phyloP scores from a whole-genome alignment of 2,329 filamentous ascomycete genomes.

The Juglanconis sp. region DNA sequence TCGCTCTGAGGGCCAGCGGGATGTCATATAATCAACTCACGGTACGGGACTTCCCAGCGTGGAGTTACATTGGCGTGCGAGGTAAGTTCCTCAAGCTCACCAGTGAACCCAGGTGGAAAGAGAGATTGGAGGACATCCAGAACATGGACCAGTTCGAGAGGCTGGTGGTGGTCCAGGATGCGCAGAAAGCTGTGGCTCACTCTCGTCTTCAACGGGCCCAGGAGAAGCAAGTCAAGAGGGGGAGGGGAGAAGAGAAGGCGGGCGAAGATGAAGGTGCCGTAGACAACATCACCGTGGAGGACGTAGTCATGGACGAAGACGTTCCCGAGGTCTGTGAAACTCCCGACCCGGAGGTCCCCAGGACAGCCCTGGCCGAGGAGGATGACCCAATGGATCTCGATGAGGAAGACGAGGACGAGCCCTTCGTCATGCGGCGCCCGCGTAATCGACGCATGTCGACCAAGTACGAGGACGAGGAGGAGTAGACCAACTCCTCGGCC shows the following conservation, averaged over 20 bases:
- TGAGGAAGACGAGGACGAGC: background rate
- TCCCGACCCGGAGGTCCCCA: background rate
- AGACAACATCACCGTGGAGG: background rate
- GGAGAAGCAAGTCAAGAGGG: background rate
- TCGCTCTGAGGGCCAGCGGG: background rate
- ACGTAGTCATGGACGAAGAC: background rate
- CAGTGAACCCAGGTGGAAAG: background rate
- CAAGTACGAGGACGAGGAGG: no score
- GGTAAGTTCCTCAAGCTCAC: background rate
- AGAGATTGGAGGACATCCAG: background rate
- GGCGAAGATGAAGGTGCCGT: background rate
- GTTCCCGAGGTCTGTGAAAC: background rate
- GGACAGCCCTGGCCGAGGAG: background rate
- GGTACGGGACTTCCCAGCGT: background rate
- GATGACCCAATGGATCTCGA: background rate
- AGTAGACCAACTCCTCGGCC: no score
- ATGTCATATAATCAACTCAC: background rate
- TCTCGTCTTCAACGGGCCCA: background rate
- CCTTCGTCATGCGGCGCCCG: no score
- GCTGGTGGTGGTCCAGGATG: background rate
- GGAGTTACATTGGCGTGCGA: background rate
- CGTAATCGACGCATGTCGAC: no score
- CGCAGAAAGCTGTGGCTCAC: background rate
- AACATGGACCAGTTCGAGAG: background rate
- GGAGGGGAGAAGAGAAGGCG: background rate